Conservation (phyloP, 1,284 basidiomycete species). For the Ustilago sp. region DNA sequence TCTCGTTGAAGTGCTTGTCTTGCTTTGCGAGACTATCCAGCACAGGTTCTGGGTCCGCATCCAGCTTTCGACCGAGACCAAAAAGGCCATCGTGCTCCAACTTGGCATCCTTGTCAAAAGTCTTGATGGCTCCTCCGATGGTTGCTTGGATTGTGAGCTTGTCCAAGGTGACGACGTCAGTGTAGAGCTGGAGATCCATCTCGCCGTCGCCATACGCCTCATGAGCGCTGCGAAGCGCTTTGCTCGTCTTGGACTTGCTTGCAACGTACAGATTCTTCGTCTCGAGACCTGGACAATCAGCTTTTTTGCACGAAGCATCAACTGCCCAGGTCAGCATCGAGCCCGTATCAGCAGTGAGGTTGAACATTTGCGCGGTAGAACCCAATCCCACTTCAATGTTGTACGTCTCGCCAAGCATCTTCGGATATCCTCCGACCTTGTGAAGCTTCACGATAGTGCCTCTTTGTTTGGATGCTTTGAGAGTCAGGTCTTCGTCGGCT, state of each 20-base stretch:
- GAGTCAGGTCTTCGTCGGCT: background rate
- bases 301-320: slow-evolving; percentile 17
- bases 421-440: slow-evolving; percentile 31
- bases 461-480: slow-evolving; percentile 2
- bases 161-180: slow-evolving; percentile 23
- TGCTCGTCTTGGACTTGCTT: slow-evolving; percentile 18
- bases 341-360: slow-evolving; percentile 41
- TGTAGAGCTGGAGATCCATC: slow-evolving; percentile 31
- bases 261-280: slow-evolving; percentile 27
- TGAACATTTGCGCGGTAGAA: slow-evolving; percentile 28
- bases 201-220: slow-evolving; percentile 49
- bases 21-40: slow-evolving; percentile 17
- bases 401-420: slow-evolving; percentile 43
- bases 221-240: slow-evolving; percentile 14
- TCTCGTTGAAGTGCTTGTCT: slow-evolving; percentile 3
- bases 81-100: slow-evolving; percentile 44
- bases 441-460: slow-evolving; percentile 18
- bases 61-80: slow-evolving; percentile 21
- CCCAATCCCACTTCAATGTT: slow-evolving; percentile 33
- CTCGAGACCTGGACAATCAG: slow-evolving; percentile 21
- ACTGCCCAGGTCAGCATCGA: slow-evolving; percentile 45
- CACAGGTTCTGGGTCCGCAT: slow-evolving; percentile 15
- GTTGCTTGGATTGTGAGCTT: slow-evolving; percentile 13
- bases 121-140: slow-evolving; percentile 33
- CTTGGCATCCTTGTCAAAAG: slow-evolving; percentile 28